Evolutionary conservation across 169 alveolate species (phyloP).

Genomic region (Toxoplasma gondii): DNA sequence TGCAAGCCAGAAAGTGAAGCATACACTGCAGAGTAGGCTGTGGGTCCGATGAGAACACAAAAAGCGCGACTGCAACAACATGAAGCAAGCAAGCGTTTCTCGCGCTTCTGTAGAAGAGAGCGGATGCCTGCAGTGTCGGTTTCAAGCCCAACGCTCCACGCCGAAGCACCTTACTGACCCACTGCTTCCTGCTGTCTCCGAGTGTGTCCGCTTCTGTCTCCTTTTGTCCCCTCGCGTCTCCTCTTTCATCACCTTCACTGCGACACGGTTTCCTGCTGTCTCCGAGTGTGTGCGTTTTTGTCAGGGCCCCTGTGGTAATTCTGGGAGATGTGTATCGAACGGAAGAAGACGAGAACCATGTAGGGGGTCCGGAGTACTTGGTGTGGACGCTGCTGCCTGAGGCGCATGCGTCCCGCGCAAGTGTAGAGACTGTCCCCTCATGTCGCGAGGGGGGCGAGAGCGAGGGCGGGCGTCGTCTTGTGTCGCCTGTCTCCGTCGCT

Average conservation of each 20-base stretch:
- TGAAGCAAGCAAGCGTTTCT: too few relatives aligned
- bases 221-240: background rate
- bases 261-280: background rate
- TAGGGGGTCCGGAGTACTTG: constrained; percentile 17
- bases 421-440: background rate
- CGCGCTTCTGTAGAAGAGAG: too few relatives aligned
- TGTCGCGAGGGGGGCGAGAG: background rate
- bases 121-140: too few relatives aligned
- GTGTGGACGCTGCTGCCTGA: background rate
- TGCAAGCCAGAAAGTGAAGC: background rate
- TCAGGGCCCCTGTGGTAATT: background rate
- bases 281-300: background rate
- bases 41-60: background rate
- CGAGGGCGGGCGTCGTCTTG: background rate
- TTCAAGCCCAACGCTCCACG: too few relatives aligned
- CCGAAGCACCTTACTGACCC: too few relatives aligned
- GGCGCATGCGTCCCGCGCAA: background rate
- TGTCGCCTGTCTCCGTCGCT: background rate
- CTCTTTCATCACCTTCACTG: background rate
- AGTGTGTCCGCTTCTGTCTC: background rate
- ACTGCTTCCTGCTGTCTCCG: too few relatives aligned
- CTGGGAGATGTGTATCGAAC: background rate
- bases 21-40: background rate
- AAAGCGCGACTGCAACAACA: too few relatives aligned
- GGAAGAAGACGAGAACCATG: background rate